phyloP scores from a whole-genome alignment of 768 basidiomycete species.

The Tylopilus plumbeoviolaceoides region DNA sequence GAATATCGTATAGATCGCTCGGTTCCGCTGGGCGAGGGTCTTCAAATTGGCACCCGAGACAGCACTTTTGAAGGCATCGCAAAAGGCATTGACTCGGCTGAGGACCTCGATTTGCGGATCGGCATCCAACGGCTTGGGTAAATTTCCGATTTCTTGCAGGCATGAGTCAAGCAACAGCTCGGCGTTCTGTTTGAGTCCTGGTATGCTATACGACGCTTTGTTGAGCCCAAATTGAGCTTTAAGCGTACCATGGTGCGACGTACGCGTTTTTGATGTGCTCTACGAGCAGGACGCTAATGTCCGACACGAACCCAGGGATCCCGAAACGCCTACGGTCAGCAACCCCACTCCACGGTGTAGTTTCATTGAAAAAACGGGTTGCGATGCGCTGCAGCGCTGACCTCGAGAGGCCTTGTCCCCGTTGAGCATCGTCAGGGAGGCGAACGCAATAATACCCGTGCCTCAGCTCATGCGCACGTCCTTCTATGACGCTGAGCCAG shows the following conservation, averaged over 20 bases:
- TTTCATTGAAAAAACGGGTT: constrained; percentile 43
- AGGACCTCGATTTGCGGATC: constrained; percentile 47
- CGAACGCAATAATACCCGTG: constrained; percentile 68
- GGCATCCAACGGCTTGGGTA: constrained; percentile 37
- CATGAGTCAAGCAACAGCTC: constrained; percentile 36
- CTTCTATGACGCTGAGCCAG: constrained; percentile 55
- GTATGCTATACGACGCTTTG: constrained; percentile 37
- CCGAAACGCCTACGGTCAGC: too few species aligned
- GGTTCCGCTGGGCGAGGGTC: too few species aligned
- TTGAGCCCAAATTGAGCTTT: constrained; percentile 2
- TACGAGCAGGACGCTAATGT: too few species aligned
- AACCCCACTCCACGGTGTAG: constrained; percentile 51
- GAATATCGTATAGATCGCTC: too few species aligned
- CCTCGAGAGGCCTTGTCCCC: constrained; percentile 35
- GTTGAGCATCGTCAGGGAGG: constrained; percentile 57
- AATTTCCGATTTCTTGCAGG: constrained; percentile 28
- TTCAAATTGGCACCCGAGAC: too few species aligned
- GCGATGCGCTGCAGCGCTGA: constrained; percentile 37
- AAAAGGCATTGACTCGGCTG: too few species aligned
- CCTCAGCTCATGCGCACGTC: constrained; percentile 39
- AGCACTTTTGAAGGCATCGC: too few species aligned
- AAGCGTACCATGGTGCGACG: constrained; percentile 12
- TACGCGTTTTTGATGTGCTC: constrained; percentile 51
- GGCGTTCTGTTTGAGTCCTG: constrained; percentile 39
- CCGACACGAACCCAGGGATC: too few species aligned